phyloP scores from a whole-genome alignment of 352 stramenopile genomes.

The Phytophthora rubi region DNA sequence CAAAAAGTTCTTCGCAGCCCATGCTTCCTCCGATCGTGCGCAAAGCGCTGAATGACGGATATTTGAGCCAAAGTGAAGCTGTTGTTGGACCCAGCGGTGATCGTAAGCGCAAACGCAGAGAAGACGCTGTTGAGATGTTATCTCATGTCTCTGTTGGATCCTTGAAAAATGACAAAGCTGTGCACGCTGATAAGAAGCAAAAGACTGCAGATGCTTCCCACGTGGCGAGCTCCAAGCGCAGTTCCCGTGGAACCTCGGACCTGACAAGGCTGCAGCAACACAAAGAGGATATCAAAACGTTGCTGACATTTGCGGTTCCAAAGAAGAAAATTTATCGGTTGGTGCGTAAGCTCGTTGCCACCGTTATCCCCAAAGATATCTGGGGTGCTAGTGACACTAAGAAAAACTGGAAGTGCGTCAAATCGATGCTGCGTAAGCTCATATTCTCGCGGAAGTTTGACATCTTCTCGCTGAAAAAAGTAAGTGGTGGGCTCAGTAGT shows the following conservation, averaged over 20 bases:
- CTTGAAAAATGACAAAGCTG: slow-evolving; percentile 1
- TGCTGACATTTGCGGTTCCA: slow-evolving; percentile 48
- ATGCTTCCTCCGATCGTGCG: slow-evolving; percentile 32
- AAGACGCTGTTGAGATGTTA: slow-evolving; percentile 56
- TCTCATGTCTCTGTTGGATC: slow-evolving; percentile 37
- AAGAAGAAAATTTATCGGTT: slow-evolving; percentile 60
- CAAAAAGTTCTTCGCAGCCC: slow-evolving; percentile 7
- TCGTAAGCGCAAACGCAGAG: slow-evolving; percentile 56
- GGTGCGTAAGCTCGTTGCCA: slow-evolving; percentile 56
- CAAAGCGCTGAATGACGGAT: slow-evolving; percentile 56
- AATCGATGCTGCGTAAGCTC: slow-evolving; percentile 50
- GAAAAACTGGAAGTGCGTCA: slow-evolving; percentile 68
- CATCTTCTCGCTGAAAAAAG: slow-evolving; percentile 59
- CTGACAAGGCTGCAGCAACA: slow-evolving; percentile 58
- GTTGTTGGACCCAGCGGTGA: slow-evolving; percentile 16
- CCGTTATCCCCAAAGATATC: slow-evolving; percentile 63
- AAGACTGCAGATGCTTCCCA: slow-evolving; percentile 1
- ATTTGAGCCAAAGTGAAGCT: slow-evolving; percentile 60
- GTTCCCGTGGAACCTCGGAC: background rate
- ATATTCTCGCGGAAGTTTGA: slow-evolving; percentile 68
- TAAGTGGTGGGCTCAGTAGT: slow-evolving; percentile 17
- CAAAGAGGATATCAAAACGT: slow-evolving; percentile 49
- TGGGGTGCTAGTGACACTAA: slow-evolving; percentile 43
- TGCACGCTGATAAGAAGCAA: slow-evolving; percentile 16
- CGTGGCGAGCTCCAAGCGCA: background rate